Evolutionary conservation across 2,329 filamentous ascomycete species (phyloP).

Genomic region (Apiospora phragmitis): DNA sequence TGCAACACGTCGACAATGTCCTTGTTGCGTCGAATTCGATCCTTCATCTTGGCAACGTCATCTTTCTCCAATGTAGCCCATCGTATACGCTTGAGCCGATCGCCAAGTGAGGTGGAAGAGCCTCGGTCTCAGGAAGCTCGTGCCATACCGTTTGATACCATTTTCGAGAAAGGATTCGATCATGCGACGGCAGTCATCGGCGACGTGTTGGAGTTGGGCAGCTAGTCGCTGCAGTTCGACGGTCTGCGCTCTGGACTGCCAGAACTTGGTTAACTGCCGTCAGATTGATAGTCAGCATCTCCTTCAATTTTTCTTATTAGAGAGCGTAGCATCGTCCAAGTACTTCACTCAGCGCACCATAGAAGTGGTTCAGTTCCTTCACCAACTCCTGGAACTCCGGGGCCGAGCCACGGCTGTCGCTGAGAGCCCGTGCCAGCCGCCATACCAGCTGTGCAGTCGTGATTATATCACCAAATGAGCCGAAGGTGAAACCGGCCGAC

Average conservation of each 20-base stretch:
- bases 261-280: neutral
- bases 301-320: neutral
- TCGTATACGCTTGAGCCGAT: neutral
- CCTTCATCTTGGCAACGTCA: neutral
- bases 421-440: slow-evolving; percentile 7
- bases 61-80: neutral
- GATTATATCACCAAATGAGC: slow-evolving; percentile 6
- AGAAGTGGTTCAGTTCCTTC: neutral
- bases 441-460: slow-evolving; percentile 10
- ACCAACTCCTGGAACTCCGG: slow-evolving; percentile 8
- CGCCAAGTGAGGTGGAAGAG: neutral
- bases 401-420: slow-evolving; percentile 9
- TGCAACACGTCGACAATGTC: neutral
- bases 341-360: neutral
- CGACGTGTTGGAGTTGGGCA: neutral
- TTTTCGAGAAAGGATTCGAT: neutral
- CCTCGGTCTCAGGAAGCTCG: neutral
- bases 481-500: slow-evolving; percentile 4
- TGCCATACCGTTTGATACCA: neutral
- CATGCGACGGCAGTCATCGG: neutral
- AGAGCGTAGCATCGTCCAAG: neutral
- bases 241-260: neutral
- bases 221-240: neutral
- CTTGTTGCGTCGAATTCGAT: slow-evolving; percentile 1
- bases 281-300: neutral